These are phyloP conservation scores for Aspergillus puulaauensis DNA, from an alignment of 2,329 filamentous ascomycete species.

Conservation along the genomic window DNA sequence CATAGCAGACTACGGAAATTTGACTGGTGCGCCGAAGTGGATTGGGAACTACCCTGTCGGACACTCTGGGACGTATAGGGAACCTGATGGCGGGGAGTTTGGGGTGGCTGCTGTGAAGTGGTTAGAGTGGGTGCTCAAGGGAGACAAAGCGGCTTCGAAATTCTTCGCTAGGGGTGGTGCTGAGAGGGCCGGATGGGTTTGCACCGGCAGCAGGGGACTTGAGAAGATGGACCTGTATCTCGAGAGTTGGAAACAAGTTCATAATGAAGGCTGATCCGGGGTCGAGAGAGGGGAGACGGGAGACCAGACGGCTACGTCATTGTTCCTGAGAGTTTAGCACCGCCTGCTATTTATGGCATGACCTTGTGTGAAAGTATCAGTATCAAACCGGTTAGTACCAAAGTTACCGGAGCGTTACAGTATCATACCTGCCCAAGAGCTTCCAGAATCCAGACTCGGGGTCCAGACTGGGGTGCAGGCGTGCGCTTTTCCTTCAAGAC, in stretches of 20 bases:
- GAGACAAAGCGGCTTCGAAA: neutral
- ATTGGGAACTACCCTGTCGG: conserved; percentile 9
- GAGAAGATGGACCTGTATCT: neutral
- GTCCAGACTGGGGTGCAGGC: neutral
- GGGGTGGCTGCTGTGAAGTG: conserved; percentile 4
- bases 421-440: neutral
- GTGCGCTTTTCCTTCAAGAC: neutral
- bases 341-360: conserved; percentile 3
- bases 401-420: neutral
- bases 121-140: conserved; percentile 3
- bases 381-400: neutral
- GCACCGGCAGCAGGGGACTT: neutral
- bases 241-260: no score
- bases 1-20: neutral
- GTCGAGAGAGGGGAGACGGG: neutral
- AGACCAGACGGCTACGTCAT: neutral
- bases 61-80: conserved; percentile 3
- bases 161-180: conserved; percentile 1
- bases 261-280: neutral
- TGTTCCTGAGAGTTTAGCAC: neutral
- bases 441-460: no score
- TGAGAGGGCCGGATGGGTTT: conserved; percentile 2
- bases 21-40: conserved; percentile 5
- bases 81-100: conserved; percentile 7
- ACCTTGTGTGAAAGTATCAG: neutral